Evolutionary conservation across 805 yeast genomes (phyloP), one percentile per base, ranked within the genome.

Genomic region (Metschnikowia continentalis): DNA sequence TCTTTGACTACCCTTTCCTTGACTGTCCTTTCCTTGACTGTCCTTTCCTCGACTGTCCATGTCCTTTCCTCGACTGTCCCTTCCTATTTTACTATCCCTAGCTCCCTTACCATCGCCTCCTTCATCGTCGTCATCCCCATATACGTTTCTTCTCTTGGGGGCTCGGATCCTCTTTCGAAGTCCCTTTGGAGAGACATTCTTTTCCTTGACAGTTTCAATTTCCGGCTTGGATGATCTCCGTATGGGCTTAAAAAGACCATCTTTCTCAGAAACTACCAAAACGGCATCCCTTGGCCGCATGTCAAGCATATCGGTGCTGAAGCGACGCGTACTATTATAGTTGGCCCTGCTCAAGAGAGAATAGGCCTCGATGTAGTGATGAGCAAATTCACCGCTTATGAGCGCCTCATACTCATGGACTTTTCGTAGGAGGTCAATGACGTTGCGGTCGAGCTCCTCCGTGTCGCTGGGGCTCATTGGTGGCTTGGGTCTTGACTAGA

Each of bases 331-430:
- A 13, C 62, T 58, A 36, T 66, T 61, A 57, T 69, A 78, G 52
- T 74, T 77, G 8, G 82, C 82, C 52, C 80, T 55, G 41, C 81
- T 73, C 32, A 79, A 61, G 40, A 68, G 66, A 3, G 76, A 58
- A 54, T 61, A 74, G 5, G 78, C 81, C 36, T 63, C 60, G 30
- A 60, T 58, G 54, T 67, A 71, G 13, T 43, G 38, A 5, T 65
- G 51, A 40, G 55, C 51, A 2, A 58, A 49, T 8, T 26, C 6
- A 5, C 53, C 58, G 17, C 60, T 58, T 30, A 65, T 60, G 19
- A 62, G 30, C 4, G 43, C 36, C 42, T 70, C 72, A 56, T 77
- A 77, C 39, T 61, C 55, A 42, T 71, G 66, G 8, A 76, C 41
- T 23, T 15, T 26, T 23, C 40, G 40, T 22, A 44, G 40, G 19